A percentile compares a stretch with the other conserved stretches of the same genome.
These are phyloP conservation scores for Ormosia semicastrata DNA, from an alignment of 306 rosid species.

Conservation along the genomic window DNA sequence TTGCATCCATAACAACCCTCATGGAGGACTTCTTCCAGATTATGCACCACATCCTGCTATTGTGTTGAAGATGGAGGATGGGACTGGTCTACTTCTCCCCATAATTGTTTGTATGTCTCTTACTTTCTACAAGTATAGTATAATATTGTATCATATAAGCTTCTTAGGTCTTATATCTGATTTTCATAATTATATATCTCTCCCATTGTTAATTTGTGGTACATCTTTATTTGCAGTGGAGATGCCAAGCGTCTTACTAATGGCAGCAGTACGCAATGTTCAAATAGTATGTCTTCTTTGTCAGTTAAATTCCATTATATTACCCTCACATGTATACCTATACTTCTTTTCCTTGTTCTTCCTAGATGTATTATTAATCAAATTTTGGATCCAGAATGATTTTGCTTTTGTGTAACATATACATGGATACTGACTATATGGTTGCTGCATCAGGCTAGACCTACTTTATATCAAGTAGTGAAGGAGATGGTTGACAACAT, in stretches of 20 bases:
- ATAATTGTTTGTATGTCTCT: slow-evolving; percentile 78
- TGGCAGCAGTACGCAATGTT: slow-evolving; percentile 84
- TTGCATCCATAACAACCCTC: slow-evolving; percentile 78
- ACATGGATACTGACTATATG: slow-evolving; percentile 13
- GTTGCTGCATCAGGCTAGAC: slow-evolving; percentile 62
- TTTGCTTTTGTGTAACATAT: not conserved
- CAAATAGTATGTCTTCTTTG: slow-evolving; percentile 56
- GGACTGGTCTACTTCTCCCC: slow-evolving; percentile 85
- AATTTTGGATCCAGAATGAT: not conserved
- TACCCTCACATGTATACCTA: not conserved
- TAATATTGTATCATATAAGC: not conserved
- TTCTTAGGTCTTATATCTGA: not conserved
- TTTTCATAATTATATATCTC: not conserved
- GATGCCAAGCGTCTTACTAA: slow-evolving; percentile 80
- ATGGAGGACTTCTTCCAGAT: slow-evolving; percentile 78
- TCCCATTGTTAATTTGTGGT: slow-evolving; percentile 16
- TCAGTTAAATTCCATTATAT: not conserved
- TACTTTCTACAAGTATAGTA: not conserved
- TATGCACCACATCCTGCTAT: slow-evolving; percentile 88
- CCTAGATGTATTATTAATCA: not conserved
- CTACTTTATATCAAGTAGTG: slow-evolving; percentile 78
- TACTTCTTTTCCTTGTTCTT: not conserved
- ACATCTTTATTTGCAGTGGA: slow-evolving; percentile 62
- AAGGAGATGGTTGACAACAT: slow-evolving; percentile 83
- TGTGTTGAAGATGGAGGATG: slow-evolving; percentile 85